phyloP scores from a whole-genome alignment of 352 stramenopile species.

The Albugo candida region DNA sequence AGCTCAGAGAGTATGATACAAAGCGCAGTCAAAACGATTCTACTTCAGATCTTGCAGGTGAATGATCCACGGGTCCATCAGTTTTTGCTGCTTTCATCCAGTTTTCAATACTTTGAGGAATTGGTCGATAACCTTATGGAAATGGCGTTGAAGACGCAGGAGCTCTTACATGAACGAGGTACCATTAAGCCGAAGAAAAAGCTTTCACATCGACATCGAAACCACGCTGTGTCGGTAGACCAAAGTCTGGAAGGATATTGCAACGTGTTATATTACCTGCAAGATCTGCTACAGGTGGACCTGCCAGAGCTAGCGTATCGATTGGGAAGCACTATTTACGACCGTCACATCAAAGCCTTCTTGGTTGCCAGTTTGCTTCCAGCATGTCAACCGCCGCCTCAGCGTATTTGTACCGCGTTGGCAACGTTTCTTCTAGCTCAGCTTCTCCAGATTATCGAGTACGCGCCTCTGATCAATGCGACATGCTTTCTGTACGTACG shows the following conservation, averaged over 20 bases:
- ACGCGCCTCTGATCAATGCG: slow-evolving; percentile 67
- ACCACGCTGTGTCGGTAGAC: slow-evolving; percentile 9
- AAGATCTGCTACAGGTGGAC: slow-evolving; percentile 69
- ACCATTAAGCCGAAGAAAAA: not conserved
- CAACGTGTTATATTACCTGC: slow-evolving; percentile 70
- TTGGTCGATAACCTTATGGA: slow-evolving; percentile 58
- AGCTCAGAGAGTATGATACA: slow-evolving; percentile 73
- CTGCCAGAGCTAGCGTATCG: slow-evolving; percentile 67
- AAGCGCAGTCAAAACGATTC: slow-evolving; percentile 72
- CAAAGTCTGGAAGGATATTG: slow-evolving; percentile 75
- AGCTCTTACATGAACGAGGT: slow-evolving; percentile 23
- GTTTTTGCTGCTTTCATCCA: slow-evolving; percentile 53
- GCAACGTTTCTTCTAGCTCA: slow-evolving; percentile 59
- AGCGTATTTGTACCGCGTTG: slow-evolving; percentile 56
- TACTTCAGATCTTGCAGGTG: slow-evolving; percentile 68
- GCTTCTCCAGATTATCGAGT: slow-evolving; percentile 50
- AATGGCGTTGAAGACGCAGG: slow-evolving; percentile 55
- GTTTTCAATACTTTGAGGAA: slow-evolving; percentile 64
- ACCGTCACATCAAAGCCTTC: slow-evolving; percentile 39
- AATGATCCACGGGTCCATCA: slow-evolving; percentile 48
- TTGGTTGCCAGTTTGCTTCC: slow-evolving; percentile 53
- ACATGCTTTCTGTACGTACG: slow-evolving; percentile 41
- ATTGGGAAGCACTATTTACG: slow-evolving; percentile 53
- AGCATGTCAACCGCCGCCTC: slow-evolving; percentile 43
- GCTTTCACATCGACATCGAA: not conserved